These are phyloP conservation scores for Eurotiales sp. DNA, from an alignment of 2,329 filamentous ascomycete species.

Conservation along the genomic window DNA sequence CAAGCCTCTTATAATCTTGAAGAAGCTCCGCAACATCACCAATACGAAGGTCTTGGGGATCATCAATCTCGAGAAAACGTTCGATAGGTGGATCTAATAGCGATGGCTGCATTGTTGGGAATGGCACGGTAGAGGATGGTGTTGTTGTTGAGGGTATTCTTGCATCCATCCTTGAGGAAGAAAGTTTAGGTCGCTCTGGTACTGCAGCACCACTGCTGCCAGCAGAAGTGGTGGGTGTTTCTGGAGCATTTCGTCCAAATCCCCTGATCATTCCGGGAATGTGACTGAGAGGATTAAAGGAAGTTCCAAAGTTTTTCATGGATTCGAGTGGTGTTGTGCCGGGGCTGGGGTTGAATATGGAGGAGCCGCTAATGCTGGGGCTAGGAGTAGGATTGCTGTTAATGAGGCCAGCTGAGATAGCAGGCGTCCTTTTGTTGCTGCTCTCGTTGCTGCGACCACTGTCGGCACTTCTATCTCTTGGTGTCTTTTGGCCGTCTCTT, in stretches of 20 bases:
- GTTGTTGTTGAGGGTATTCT: conserved; percentile 17
- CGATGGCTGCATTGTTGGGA: conserved; percentile 3
- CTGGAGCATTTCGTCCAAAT: conserved; percentile 56
- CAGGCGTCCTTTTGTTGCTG: conserved; percentile 15
- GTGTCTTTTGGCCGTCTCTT: conserved; percentile 61
- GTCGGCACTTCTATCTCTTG: conserved; percentile 72
- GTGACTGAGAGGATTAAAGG: conserved; percentile 76
- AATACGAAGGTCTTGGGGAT: conserved; percentile 65
- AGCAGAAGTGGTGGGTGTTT: conserved; percentile 40
- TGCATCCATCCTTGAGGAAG: conserved; percentile 32
- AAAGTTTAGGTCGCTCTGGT: conserved; percentile 3
- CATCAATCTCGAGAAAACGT: conserved; percentile 69
- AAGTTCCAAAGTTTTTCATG: conserved; percentile 74
- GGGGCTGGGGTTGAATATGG: conserved; percentile 23
- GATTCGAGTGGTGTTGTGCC: conserved; percentile 66
- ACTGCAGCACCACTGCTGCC: conserved; percentile 16
- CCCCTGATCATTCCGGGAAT: conserved; percentile 73
- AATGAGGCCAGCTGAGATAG: conserved; percentile 16
- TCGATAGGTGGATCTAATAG: conserved; percentile 59
- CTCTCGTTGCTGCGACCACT: conserved; percentile 48
- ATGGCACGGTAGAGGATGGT: conserved; percentile 9
- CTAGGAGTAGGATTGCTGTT: conserved; percentile 17
- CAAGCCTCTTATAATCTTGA: conserved; percentile 70
- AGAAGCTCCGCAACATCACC: conserved; percentile 70
- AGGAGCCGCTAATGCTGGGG: conserved; percentile 17